Conservation (phyloP, 352 stramenopile genomes). For the Plasmopara muralis region DNA sequence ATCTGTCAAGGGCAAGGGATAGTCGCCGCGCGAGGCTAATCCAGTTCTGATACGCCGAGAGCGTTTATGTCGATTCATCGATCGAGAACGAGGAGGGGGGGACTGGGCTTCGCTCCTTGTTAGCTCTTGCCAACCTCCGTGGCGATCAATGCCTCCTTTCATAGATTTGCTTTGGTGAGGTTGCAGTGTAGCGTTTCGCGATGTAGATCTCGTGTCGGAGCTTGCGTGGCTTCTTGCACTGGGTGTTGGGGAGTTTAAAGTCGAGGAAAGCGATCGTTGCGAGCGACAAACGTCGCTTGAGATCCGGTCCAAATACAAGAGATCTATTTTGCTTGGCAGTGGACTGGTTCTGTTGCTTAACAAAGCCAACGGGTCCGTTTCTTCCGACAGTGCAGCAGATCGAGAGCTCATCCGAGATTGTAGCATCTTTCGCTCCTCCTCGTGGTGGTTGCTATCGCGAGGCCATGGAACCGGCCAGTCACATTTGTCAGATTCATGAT, state of each 20-base stretch:
- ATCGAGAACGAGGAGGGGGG: slow-evolving; percentile 10
- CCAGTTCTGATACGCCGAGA: slow-evolving; percentile 8
- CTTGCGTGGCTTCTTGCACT: slow-evolving; percentile 17
- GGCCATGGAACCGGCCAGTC: slow-evolving; percentile 21
- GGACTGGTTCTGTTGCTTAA: slow-evolving; percentile 2
- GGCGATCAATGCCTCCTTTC: slow-evolving; percentile 5
- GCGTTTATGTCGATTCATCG: slow-evolving; percentile 10
- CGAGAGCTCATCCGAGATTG: slow-evolving; percentile 8
- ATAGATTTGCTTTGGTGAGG: slow-evolving; percentile 14
- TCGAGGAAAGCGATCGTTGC: slow-evolving; percentile 12
- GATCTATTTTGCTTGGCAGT: slow-evolving; percentile 6
- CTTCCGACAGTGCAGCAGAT: slow-evolving; percentile 14
- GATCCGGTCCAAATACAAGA: slow-evolving; percentile 7
- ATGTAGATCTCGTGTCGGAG: slow-evolving; percentile 15
- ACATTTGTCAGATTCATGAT: slow-evolving; percentile 11
- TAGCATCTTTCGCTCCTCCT: slow-evolving; percentile 8
- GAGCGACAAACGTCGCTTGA: slow-evolving; percentile 13
- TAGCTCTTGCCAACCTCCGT: slow-evolving; percentile 17
- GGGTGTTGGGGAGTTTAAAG: slow-evolving; percentile 13
- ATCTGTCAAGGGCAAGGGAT: slow-evolving; percentile 7
- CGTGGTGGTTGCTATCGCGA: slow-evolving; percentile 4
- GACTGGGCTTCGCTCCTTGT: slow-evolving; percentile 21
- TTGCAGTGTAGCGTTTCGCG: slow-evolving; percentile 8
- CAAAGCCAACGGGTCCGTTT: not conserved
- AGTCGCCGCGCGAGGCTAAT: slow-evolving; percentile 2